Percentiles rank a stretch among this genome's conserved stretches.
phyloP scores from a whole-genome alignment of 345 rosid genomes.

The Zanthoxylum bungeanum region DNA sequence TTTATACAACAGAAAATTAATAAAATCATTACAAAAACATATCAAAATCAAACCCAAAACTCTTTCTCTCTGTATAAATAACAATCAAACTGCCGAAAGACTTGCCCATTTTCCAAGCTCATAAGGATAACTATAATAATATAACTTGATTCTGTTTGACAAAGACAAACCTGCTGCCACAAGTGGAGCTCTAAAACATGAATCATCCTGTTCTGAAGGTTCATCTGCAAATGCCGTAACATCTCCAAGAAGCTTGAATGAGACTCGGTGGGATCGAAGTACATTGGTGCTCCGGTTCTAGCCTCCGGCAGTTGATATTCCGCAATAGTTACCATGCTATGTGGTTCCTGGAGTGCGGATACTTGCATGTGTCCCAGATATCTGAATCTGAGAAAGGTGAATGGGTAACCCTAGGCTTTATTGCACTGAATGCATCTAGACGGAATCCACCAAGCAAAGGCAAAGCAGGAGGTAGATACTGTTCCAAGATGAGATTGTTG shows the following conservation, averaged over 20 bases:
- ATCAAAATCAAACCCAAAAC: constrained; percentile 9
- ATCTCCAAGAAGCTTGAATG: constrained; percentile 73
- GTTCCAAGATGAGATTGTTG: constrained; percentile 74
- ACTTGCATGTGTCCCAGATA: constrained; percentile 72
- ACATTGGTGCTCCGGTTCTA: constrained; percentile 71
- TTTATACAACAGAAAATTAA: constrained; percentile 25
- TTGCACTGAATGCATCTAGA: constrained; percentile 72
- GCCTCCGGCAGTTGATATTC: constrained; percentile 84
- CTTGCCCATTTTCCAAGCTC: constrained; percentile 93
- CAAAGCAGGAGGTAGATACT: constrained; percentile 70
- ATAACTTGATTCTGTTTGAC: constrained; percentile 63
- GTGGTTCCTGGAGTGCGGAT: constrained; percentile 71
- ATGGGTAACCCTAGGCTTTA: constrained; percentile 76
- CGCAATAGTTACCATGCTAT: constrained; percentile 70
- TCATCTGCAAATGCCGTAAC: constrained; percentile 74
- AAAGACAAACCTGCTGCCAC: constrained; percentile 74
- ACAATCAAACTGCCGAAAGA: constrained; percentile 53
- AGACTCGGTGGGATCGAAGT: constrained; percentile 65
- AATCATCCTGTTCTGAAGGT: constrained; percentile 68
- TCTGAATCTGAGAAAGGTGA: constrained; percentile 67
- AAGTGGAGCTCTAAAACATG: constrained; percentile 32
- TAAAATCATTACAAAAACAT: neutral
- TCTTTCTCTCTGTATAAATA: neutral
- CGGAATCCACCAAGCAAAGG: constrained; percentile 85
- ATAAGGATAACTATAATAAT: constrained; percentile 68